Conservation (phyloP, 2,329 filamentous ascomycete species). For the Colletotrichum karsti region DNA sequence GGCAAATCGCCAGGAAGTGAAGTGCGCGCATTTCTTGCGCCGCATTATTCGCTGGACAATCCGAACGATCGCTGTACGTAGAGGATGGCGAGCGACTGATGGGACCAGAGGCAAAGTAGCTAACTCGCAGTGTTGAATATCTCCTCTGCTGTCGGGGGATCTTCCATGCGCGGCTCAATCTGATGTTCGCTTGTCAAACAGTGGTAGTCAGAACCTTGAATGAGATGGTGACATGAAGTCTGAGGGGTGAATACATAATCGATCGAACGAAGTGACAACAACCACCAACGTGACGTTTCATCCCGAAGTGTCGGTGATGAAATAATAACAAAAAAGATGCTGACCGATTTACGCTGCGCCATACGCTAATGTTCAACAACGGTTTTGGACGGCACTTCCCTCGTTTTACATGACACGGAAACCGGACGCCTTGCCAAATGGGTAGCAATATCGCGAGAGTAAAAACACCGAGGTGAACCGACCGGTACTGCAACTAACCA, state of each 20-base stretch:
- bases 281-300: background rate
- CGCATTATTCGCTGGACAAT: background rate
- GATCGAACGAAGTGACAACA: background rate
- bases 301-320: background rate
- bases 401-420: background rate
- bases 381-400: background rate
- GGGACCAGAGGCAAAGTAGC: too few relatives aligned
- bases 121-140: too few relatives aligned
- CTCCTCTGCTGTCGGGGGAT: background rate
- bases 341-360: background rate
- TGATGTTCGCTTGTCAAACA: conserved; percentile 1
- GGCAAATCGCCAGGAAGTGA: background rate
- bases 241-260: background rate
- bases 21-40: background rate
- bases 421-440: background rate
- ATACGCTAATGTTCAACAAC: background rate
- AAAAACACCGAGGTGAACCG: background rate
- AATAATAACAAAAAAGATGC: background rate
- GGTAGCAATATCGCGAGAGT: background rate
- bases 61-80: background rate
- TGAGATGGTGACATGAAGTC: background rate
- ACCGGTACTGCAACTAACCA: background rate
- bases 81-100: background rate
- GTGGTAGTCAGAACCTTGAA: background rate
- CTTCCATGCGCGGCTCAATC: background rate